Conservation (phyloP, 192 early-diverging fungal species). For the Coemansia sp. region DNA sequence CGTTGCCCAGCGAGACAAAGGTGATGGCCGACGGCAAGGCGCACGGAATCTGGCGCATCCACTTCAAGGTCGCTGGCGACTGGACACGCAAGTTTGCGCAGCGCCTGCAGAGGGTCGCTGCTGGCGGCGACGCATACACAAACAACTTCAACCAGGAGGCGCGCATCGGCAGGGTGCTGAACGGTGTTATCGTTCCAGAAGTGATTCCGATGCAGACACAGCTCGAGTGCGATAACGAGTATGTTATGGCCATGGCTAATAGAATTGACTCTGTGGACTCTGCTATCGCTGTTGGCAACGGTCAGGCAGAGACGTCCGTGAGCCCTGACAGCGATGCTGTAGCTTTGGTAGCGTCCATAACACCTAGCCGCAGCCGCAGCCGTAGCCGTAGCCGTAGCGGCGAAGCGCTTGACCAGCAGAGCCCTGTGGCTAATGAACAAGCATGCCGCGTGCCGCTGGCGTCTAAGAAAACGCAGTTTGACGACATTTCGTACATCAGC, state of each 20-base stretch:
- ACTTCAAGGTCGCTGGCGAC: constrained; percentile 76
- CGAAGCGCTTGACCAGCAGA: constrained; percentile 14
- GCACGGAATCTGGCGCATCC: constrained; percentile 60
- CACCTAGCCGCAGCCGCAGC: background rate
- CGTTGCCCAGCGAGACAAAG: constrained; percentile 73
- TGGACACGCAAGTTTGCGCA: constrained; percentile 71
- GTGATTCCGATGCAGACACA: constrained; percentile 27
- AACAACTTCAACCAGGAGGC: constrained; percentile 54
- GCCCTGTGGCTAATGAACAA: constrained; percentile 27
- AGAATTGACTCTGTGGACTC: constrained; percentile 42
- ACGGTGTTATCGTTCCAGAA: constrained; percentile 42
- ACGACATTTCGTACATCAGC: constrained; percentile 28
- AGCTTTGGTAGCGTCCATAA: no score
- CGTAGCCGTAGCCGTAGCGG: background rate
- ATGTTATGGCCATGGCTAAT: constrained; percentile 45
- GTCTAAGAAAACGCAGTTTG: constrained; percentile 40
- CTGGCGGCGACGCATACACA: constrained; percentile 44
- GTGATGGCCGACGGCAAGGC: constrained; percentile 55
- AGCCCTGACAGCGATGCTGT: no score
- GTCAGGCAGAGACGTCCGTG: background rate
- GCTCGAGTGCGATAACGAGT: constrained; percentile 26
- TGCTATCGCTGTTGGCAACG: constrained; percentile 16
- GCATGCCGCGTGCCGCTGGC: constrained; percentile 26
- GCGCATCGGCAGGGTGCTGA: constrained; percentile 45
- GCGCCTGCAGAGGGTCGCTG: constrained; percentile 56